phyloP scores from a whole-genome alignment of 139 green algal species.

The Chlorella sp. region DNA sequence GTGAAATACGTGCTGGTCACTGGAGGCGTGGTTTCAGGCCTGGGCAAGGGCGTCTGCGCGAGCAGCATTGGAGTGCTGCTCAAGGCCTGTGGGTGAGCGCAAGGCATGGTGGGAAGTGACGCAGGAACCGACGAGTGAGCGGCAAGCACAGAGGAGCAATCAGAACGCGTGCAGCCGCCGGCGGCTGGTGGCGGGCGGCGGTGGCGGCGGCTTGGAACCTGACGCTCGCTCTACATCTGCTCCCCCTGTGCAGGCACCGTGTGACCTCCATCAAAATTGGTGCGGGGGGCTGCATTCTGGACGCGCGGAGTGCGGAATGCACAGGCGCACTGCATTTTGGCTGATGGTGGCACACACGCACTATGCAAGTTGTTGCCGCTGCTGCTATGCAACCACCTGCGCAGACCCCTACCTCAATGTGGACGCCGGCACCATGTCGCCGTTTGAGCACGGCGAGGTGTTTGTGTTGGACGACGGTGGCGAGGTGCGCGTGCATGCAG shows the following conservation, averaged over 20 bases:
- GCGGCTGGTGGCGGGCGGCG: no score
- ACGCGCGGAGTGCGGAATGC: neutral
- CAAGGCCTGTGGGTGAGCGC: no score
- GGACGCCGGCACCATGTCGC: conserved; percentile 99
- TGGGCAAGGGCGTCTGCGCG: conserved; percentile 98
- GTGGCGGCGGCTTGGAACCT: no score
- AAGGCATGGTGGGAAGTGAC: no score
- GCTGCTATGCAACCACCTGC: neutral
- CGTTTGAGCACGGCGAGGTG: conserved; percentile 99
- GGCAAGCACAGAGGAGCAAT: no score
- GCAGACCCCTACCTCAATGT: conserved; percentile 99
- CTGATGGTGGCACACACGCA: no score
- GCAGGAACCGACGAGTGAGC: no score
- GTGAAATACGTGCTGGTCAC: conserved; percentile 99
- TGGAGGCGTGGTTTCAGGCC: conserved; percentile 94
- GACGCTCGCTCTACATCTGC: no score
- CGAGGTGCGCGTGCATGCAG: conserved; percentile 66
- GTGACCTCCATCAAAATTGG: conserved; percentile 98
- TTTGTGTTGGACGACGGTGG: conserved; percentile 99
- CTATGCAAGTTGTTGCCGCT: no score
- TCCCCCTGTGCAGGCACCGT: conserved; percentile 82
- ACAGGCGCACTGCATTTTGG: no score
- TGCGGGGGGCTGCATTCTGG: conserved; percentile 38
- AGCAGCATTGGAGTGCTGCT: conserved; percentile 95
- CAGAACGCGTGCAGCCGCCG: no score